Conservation (phyloP, 768 basidiomycete genomes). For the Xerocomellus intermedius region DNA sequence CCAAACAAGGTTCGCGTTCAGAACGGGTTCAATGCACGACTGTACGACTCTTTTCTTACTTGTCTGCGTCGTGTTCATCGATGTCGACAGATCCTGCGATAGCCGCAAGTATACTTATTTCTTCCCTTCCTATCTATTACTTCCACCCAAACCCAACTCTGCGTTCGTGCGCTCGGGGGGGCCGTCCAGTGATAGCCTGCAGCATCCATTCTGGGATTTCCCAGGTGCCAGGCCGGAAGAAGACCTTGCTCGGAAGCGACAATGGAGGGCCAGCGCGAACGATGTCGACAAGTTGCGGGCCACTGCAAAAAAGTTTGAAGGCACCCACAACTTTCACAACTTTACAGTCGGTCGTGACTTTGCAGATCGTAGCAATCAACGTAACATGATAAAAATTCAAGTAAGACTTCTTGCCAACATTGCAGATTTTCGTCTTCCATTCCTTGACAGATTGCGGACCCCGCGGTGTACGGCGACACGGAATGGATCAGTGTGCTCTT, state of each 20-base stretch:
- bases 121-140: slow-evolving; percentile 88
- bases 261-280: slow-evolving; percentile 60
- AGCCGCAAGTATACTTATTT: slow-evolving; percentile 98
- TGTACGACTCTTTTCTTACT: slow-evolving; percentile 40
- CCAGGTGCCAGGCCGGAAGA: slow-evolving; percentile 44
- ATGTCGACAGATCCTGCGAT: slow-evolving; percentile 69
- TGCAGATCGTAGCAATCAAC: slow-evolving; percentile 73
- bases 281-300: slow-evolving; percentile 57
- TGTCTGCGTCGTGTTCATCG: slow-evolving; percentile 1
- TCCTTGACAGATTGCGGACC: slow-evolving; percentile 66
- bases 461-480: slow-evolving; percentile 84
- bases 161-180: slow-evolving; percentile 44
- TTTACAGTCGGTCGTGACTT: slow-evolving; percentile 90
- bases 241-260: slow-evolving; percentile 64
- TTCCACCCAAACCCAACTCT: slow-evolving; percentile 83
- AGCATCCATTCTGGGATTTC: slow-evolving; percentile 64
- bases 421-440: background rate
- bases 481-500: slow-evolving; percentile 95
- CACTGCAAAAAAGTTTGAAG: slow-evolving; percentile 66
- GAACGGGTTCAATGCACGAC: slow-evolving; percentile 79
- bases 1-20: slow-evolving; percentile 58
- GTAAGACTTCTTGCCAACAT: slow-evolving; percentile 36
- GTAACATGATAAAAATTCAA: slow-evolving; percentile 88
- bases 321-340: slow-evolving; percentile 97
- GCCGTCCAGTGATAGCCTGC: slow-evolving; percentile 18